Percentiles rank a stretch among this genome's conserved stretches.
Evolutionary conservation across 2,329 filamentous ascomycete species (phyloP).

Genomic region (Exophiala sp.): DNA sequence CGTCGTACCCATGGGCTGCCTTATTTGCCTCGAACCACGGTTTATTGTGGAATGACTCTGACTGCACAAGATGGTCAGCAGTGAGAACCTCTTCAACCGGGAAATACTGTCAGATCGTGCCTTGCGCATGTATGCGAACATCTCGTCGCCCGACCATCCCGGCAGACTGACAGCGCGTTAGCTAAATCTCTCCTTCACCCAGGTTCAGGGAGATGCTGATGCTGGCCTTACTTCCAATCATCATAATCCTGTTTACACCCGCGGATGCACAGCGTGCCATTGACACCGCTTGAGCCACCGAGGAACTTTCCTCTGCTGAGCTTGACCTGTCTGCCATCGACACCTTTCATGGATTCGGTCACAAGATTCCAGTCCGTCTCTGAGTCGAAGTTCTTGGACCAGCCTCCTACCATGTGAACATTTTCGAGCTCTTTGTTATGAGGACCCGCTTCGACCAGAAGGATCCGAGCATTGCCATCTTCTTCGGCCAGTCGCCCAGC

Average conservation of each 20-base stretch:
- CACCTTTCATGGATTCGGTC: constrained; percentile 37
- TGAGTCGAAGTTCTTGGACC: constrained; percentile 40
- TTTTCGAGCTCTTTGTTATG: constrained; percentile 43
- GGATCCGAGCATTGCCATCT: constrained; percentile 38
- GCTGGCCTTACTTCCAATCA: constrained; percentile 48
- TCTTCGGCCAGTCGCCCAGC: constrained; percentile 46
- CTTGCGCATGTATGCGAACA: constrained; percentile 54
- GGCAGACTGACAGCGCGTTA: constrained; percentile 44
- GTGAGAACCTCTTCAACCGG: background rate
- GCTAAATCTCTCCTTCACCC: background rate
- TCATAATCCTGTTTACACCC: constrained; percentile 45
- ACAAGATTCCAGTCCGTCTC: constrained; percentile 44
- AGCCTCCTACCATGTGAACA: constrained; percentile 43
- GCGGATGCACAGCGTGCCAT: constrained; percentile 42
- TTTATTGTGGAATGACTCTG: constrained; percentile 55
- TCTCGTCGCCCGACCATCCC: constrained; percentile 50
- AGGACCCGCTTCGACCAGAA: constrained; percentile 46
- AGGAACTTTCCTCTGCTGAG: constrained; percentile 42
- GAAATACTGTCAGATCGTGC: constrained; percentile 40
- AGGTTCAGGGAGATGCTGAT: constrained; percentile 32
- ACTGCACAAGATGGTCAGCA: constrained; percentile 32
- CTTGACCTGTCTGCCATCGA: constrained; percentile 39
- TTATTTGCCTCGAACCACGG: constrained; percentile 50
- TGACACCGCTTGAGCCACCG: constrained; percentile 42
- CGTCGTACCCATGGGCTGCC: constrained; percentile 47